phyloP scores from a whole-genome alignment of 176 grass and related monocot genomes.

The Rhynchospora breviuscula region DNA sequence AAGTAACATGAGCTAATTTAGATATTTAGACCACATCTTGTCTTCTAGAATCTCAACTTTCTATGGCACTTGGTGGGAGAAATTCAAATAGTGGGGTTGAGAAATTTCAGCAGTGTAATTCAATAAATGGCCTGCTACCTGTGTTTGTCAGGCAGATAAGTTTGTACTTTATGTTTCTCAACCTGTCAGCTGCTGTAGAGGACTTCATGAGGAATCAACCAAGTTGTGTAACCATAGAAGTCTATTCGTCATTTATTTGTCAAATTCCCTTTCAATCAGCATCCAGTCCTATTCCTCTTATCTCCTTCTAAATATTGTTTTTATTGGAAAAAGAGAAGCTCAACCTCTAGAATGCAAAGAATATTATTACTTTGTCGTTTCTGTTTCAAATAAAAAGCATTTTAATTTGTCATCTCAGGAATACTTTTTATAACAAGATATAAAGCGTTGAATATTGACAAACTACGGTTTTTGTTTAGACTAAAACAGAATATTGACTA shows the following conservation, averaged over 20 bases:
- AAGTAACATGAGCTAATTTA: neutral
- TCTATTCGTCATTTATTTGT: neutral
- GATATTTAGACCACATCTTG: neutral
- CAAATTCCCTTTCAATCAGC: conserved; percentile 4
- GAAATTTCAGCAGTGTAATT: neutral
- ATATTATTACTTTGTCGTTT: neutral
- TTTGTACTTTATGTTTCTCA: neutral
- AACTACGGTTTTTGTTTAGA: neutral
- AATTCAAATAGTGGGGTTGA: neutral
- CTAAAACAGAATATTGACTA: neutral
- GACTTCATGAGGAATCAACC: neutral
- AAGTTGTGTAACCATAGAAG: neutral
- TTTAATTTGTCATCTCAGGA: neutral
- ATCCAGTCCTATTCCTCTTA: conserved; percentile 1
- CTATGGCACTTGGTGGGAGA: neutral
- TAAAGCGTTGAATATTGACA: neutral
- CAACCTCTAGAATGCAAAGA: neutral
- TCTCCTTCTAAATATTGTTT: neutral
- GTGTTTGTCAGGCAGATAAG: neutral
- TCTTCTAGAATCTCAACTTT: conserved; percentile 3
- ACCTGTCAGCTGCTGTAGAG: neutral
- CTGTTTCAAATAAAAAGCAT: neutral
- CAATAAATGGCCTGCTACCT: neutral
- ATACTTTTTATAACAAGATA: neutral
- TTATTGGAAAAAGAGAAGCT: neutral